These are phyloP conservation scores for Colletotrichum costaricense DNA, from an alignment of 2,329 filamentous ascomycete genomes.

Conservation along the genomic window DNA sequence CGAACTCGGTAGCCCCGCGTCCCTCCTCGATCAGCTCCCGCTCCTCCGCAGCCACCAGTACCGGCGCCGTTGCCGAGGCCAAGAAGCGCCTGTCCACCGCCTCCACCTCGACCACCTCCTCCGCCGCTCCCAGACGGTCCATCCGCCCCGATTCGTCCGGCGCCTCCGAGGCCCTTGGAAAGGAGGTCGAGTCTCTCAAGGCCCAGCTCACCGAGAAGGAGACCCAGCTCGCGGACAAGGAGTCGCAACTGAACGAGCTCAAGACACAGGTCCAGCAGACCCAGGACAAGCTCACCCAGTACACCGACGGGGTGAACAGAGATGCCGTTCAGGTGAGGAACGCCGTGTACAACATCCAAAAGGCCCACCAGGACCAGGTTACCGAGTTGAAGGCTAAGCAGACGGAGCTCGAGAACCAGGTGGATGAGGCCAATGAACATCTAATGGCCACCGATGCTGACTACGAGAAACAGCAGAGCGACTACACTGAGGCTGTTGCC, in stretches of 20 bases:
- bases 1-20: slow-evolving; percentile 36
- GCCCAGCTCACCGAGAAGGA: slow-evolving; percentile 69
- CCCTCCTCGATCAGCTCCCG: slow-evolving; percentile 43
- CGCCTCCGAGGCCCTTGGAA: slow-evolving; percentile 56
- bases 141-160: slow-evolving; percentile 48
- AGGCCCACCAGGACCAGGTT: slow-evolving; percentile 56
- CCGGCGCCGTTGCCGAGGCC: slow-evolving; percentile 57
- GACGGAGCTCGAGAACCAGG: slow-evolving; percentile 56
- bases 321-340: slow-evolving; percentile 51
- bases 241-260: slow-evolving; percentile 67
- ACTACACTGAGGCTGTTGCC: slow-evolving; percentile 59
- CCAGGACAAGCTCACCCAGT: slow-evolving; percentile 65
- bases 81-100: slow-evolving; percentile 69
- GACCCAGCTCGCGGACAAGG: slow-evolving; percentile 66
- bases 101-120: slow-evolving; percentile 50
- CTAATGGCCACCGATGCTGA: slow-evolving; percentile 63
- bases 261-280: slow-evolving; percentile 67
- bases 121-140: slow-evolving; percentile 54
- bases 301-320: slow-evolving; percentile 62
- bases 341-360: slow-evolving; percentile 28
- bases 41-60: slow-evolving; percentile 46
- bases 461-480: slow-evolving; percentile 60
- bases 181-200: slow-evolving; percentile 71
- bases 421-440: slow-evolving; percentile 62
- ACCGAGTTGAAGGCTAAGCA: slow-evolving; percentile 62